Percentiles rank a stretch among this genome's conserved stretches.
phyloP scores from a whole-genome alignment of 768 basidiomycete species.

The Russula griseocarnosa region DNA sequence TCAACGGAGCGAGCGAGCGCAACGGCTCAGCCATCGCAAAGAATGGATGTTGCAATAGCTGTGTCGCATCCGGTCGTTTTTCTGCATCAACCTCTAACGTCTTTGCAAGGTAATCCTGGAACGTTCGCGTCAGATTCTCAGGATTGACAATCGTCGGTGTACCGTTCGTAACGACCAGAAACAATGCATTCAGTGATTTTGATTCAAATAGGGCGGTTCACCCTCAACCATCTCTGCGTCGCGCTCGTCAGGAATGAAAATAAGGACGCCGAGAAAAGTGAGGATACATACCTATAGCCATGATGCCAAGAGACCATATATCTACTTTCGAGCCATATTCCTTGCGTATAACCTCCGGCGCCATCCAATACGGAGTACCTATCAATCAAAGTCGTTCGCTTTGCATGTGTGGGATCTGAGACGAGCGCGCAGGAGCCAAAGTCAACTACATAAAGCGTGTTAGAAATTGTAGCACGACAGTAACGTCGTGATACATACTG shows the following conservation, averaged over 20 bases:
- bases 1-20: slow-evolving; percentile 81
- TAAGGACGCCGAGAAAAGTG: slow-evolving; percentile 37
- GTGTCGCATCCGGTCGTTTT: slow-evolving; percentile 81
- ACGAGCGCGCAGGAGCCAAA: slow-evolving; percentile 99
- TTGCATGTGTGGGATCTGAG: slow-evolving; percentile 76
- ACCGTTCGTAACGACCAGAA: slow-evolving; percentile 96
- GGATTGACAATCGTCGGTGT: slow-evolving; percentile 96
- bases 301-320: slow-evolving; percentile 81
- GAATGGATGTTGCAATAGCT: slow-evolving; percentile 82
- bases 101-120: slow-evolving; percentile 85
- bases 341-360: slow-evolving; percentile 94
- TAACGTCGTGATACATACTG: slow-evolving; percentile 56
- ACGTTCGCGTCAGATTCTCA: slow-evolving; percentile 64
- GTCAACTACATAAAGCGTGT: slow-evolving; percentile 50
- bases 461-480: background rate
- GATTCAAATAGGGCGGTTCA: slow-evolving; percentile 92
- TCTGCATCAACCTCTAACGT: slow-evolving; percentile 93
- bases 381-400: slow-evolving; percentile 94
- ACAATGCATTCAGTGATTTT: slow-evolving; percentile 93
- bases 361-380: slow-evolving; percentile 98
- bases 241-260: slow-evolving; percentile 3
- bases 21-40: slow-evolving; percentile 86
- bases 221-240: slow-evolving; percentile 93
- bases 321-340: slow-evolving; percentile 98
- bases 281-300: slow-evolving; percentile 63